Base-by-base conservation (phyloP, 192 early-diverging fungal genomes). In the Entomortierella chlamydospora region DNA sequence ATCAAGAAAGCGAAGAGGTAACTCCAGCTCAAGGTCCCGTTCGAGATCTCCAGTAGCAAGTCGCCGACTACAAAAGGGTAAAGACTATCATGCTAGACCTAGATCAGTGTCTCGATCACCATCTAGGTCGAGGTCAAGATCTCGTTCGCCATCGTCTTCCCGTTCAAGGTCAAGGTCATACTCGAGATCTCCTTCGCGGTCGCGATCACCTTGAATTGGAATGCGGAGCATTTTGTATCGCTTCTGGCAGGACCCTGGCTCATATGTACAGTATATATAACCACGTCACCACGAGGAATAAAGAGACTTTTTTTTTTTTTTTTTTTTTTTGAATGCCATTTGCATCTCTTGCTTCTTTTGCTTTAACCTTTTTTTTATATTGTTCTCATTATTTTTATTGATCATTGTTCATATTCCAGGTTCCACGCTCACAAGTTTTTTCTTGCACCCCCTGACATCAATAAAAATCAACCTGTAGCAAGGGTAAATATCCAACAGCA, bases 41-140 rank as follows among this genome's bases (percentile, higher is more conserved):
- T 59, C 77, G 15, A 41, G 61, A 47, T 64, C 69, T 8, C 68
- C 74, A 22, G 33, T 39, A 39, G 18, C 34, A 39, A 39, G 34
- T n/a, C 50, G 39, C 22, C 29, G 37, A 26, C 39, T 23, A 10
- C 52, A 55, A 42, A 65, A 56, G 50, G 72, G 49, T n/a, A 56
- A 31, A 26, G 31, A 53, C 29, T 31, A 31, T 42, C 52, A 31
- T 51, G 37, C 54, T 57, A 41, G 50, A 65, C 2, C 55, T 23
- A 28, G 18, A 47, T 59, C 28, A 33, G 20, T 42, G 28, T 68
- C 66, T 12, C 60, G 69, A 22, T 74, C 72, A n/a, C 50, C 8
- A n/a, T 74, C 72, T 17, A 34, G 52, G 12, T 56, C 64, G 4
- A 47, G 72, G 13, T 68, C 64, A 22, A 65, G 18, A 17, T 76